phyloP scores from a whole-genome alignment of 73 alveolate genomes.

The Diophrys appendiculata region DNA sequence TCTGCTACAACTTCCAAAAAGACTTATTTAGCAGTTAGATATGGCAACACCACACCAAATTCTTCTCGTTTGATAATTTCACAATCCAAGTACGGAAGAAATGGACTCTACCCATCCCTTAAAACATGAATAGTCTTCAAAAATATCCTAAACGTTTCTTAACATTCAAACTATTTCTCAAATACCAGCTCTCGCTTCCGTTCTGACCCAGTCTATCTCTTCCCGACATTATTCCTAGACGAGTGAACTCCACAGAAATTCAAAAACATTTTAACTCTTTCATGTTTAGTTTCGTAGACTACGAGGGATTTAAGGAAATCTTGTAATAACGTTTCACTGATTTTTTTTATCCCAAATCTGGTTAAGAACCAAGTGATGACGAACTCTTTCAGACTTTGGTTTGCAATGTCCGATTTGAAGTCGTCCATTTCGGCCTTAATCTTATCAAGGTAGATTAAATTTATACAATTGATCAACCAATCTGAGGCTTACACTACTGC shows the following conservation, averaged over 20 bases:
- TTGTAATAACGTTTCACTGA: slow-evolving; percentile 27
- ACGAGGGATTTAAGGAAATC: slow-evolving; percentile 42
- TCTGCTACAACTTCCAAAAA: too few relatives aligned
- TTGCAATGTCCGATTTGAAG: slow-evolving; percentile 17
- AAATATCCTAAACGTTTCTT: slow-evolving; percentile 37
- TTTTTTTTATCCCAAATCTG: slow-evolving; percentile 45
- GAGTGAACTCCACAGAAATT: slow-evolving; percentile 55
- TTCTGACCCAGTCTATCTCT: too few relatives aligned
- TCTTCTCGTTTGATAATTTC: slow-evolving; percentile 19
- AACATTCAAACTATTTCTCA: slow-evolving; percentile 35
- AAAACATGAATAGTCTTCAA: slow-evolving; percentile 28
- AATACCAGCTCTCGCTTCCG: slow-evolving; percentile 29
- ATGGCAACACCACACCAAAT: slow-evolving; percentile 30
- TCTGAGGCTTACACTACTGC: slow-evolving; percentile 32
- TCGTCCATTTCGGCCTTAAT: slow-evolving; percentile 50
- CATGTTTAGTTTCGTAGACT: slow-evolving; percentile 29
- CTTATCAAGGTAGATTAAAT: slow-evolving; percentile 37
- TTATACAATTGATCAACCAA: slow-evolving; percentile 40
- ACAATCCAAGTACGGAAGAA: slow-evolving; percentile 37
- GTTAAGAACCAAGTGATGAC: slow-evolving; percentile 49
- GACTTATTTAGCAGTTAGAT: slow-evolving; percentile 9
- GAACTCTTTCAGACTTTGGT: slow-evolving; percentile 23
- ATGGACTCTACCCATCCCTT: slow-evolving; percentile 42
- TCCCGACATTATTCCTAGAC: slow-evolving; percentile 16
- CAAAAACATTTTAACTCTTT: slow-evolving; percentile 51